Percentiles rank a stretch among this genome's conserved stretches.
Evolutionary conservation across 2,329 filamentous ascomycete species (phyloP).

Genomic region (Tolypocladium ovalisporum): DNA sequence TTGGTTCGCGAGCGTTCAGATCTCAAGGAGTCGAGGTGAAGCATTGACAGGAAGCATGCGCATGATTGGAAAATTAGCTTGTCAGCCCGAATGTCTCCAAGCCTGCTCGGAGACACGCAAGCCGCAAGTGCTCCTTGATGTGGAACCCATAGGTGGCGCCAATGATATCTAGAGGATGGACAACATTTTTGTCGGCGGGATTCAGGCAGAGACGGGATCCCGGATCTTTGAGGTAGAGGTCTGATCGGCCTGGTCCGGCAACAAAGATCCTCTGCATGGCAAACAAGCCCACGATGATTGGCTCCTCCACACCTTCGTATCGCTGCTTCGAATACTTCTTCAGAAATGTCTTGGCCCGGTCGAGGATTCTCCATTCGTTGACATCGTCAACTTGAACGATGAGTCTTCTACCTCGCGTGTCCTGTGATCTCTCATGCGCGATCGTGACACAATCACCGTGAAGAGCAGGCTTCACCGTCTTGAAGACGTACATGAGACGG

Average conservation of each 20-base stretch:
- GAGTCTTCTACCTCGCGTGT: not conserved
- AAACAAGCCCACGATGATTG: not conserved
- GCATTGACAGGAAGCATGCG: too few relatives aligned
- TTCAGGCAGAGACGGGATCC: not conserved
- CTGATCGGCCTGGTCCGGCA: not conserved
- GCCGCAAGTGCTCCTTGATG: not conserved
- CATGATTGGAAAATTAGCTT: too few relatives aligned
- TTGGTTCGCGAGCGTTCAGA: constrained; percentile 19
- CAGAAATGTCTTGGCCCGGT: not conserved
- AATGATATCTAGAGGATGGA: not conserved
- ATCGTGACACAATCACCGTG: not conserved
- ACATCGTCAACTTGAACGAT: not conserved
- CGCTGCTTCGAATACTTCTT: not conserved
- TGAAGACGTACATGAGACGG: not conserved
- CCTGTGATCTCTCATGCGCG: not conserved
- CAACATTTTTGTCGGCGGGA: not conserved
- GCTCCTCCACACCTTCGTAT: not conserved
- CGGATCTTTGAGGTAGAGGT: not conserved
- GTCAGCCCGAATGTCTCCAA: not conserved
- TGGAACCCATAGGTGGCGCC: not conserved
- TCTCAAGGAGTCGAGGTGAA: constrained; percentile 7
- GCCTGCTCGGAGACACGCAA: not conserved
- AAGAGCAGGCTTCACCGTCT: not conserved
- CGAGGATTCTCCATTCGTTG: not conserved
- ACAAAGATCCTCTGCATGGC: not conserved